phyloP scores from a whole-genome alignment of 2,329 filamentous ascomycete genomes.

The Penicillium sp. region DNA sequence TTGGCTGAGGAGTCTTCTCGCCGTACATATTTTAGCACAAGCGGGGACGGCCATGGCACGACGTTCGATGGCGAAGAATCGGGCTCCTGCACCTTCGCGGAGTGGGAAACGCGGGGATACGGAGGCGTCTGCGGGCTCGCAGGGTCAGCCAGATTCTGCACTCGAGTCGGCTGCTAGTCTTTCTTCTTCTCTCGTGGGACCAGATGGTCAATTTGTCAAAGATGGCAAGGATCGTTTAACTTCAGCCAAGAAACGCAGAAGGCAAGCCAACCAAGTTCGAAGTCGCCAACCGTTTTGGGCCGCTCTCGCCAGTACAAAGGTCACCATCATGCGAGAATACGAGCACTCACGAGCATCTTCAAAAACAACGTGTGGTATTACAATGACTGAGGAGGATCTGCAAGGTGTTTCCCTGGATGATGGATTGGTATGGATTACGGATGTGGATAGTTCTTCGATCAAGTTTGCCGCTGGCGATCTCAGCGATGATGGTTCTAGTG shows the following conservation, averaged over 20 bases:
- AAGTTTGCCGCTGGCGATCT: conserved; percentile 50
- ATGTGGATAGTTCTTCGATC: conserved; percentile 48
- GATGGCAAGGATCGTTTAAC: conserved; percentile 61
- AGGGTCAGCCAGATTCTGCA: conserved; percentile 43
- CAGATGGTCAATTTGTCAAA: conserved; percentile 51
- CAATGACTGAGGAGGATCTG: conserved; percentile 45
- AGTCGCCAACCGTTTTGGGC: conserved; percentile 93
- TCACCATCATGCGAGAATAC: conserved; percentile 90
- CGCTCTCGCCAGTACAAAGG: conserved; percentile 91
- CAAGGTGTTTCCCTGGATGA: conserved; percentile 43
- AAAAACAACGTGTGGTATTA: conserved; percentile 39
- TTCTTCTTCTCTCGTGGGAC: conserved; percentile 38
- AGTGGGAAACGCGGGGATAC: conserved; percentile 47
- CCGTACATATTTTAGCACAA: conserved; percentile 51
- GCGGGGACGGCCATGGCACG: conserved; percentile 50
- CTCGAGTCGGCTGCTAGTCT: conserved; percentile 46
- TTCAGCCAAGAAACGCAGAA: conserved; percentile 76
- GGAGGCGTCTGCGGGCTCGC: conserved; percentile 47
- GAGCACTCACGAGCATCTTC: conserved; percentile 66
- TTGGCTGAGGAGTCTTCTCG: conserved; percentile 50
- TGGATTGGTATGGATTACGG: conserved; percentile 50
- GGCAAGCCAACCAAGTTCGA: conserved; percentile 87
- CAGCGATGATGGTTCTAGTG: conserved; percentile 35
- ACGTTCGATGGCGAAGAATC: conserved; percentile 48
- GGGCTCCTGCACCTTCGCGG: conserved; percentile 41